Base-by-base conservation (phyloP, 106 monocot genomes). In the Dendrobium officinale region DNA sequence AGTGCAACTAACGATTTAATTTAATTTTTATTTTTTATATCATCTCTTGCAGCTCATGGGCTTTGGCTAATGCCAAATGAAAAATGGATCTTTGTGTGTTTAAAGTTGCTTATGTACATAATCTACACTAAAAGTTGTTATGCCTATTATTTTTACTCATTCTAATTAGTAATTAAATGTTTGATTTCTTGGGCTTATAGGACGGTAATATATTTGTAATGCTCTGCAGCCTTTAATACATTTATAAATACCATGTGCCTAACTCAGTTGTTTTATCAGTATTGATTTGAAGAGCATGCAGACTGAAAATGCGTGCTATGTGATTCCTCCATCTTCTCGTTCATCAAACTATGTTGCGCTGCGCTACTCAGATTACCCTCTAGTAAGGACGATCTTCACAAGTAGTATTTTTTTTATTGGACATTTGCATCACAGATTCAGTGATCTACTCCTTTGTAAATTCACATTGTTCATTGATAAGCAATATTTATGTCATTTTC, bases 211-310 rank as follows among this genome's bases (percentile, higher is more conserved):
- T 61, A 22, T 61, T 61, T 61, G 61, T 61, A 61, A 61, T n/a
- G 19, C 61, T 61, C 10, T 51, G 15, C 10, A 51, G 61, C n/a
- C 5, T 61, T 61, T 61, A 24, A 20, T 61, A 22, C 4, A 4
- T 61, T 22, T 4, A n/a, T 61, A 22, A 61, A n/a, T 61, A 61
- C 2, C n/a, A 13, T 6, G n/a, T 61, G 20, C n/a, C 47, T 44
- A 29, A 80, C 24, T 68, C 5, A 11, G 48, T 76, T 67, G 48
- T 76, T 67, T 47, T 87, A 80, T 78, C 80, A 87, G 90, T 77
- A 90, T 90, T 85, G 87, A 90, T 90, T 72, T 90, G 81, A 90
- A 90, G 87, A 87, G 90, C 77, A 77, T 90, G 79, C 90, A 90
- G 80, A 81, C 80, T 51, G 90, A 90, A 54, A 82, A 90, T 80